A percentile compares a stretch with the other conserved stretches of the same genome.
phyloP scores from a whole-genome alignment of 2,329 filamentous ascomycete species.

The Lecanosticta acicola region DNA sequence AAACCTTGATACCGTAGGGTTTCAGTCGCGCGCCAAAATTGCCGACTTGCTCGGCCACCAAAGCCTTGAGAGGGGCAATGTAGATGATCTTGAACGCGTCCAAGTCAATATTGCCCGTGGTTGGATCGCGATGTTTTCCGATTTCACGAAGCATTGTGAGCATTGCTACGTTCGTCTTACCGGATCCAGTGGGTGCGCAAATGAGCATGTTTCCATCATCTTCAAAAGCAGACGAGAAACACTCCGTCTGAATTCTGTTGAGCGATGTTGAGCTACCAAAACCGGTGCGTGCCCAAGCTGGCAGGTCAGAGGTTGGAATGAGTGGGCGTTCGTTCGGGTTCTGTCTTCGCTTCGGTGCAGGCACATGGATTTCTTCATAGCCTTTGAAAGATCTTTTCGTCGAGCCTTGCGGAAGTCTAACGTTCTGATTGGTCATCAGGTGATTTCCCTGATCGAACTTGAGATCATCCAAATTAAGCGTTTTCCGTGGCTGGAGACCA shows the following conservation, averaged over 20 bases:
- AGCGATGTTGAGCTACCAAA: slow-evolving; percentile 82
- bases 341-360: slow-evolving; percentile 79
- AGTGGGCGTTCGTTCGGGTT: slow-evolving; percentile 70
- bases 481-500: slow-evolving; percentile 75
- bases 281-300: slow-evolving; percentile 82
- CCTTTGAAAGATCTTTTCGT: slow-evolving; percentile 95
- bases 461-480: slow-evolving; percentile 92
- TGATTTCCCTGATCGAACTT: slow-evolving; percentile 98
- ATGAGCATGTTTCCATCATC: slow-evolving; percentile 97
- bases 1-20: slow-evolving; percentile 83
- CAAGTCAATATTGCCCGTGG: slow-evolving; percentile 88
- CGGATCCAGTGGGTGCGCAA: slow-evolving; percentile 92
- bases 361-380: slow-evolving; percentile 97
- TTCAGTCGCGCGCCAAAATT: slow-evolving; percentile 92
- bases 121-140: slow-evolving; percentile 83
- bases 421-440: slow-evolving; percentile 98
- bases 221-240: slow-evolving; percentile 82
- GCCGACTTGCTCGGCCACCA: slow-evolving; percentile 96
- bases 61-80: slow-evolving; percentile 88
- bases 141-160: slow-evolving; percentile 92
- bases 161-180: slow-evolving; percentile 99
- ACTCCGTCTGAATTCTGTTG: slow-evolving; percentile 93
- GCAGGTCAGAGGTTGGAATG: slow-evolving; percentile 79
- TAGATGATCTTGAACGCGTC: slow-evolving; percentile 99
- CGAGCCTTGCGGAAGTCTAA: slow-evolving; percentile 86